Percentiles rank a stretch among this genome's conserved stretches.
These are phyloP conservation scores for Aphanomyces astaci DNA, from an alignment of 352 stramenopile genomes.

Conservation along the genomic window DNA sequence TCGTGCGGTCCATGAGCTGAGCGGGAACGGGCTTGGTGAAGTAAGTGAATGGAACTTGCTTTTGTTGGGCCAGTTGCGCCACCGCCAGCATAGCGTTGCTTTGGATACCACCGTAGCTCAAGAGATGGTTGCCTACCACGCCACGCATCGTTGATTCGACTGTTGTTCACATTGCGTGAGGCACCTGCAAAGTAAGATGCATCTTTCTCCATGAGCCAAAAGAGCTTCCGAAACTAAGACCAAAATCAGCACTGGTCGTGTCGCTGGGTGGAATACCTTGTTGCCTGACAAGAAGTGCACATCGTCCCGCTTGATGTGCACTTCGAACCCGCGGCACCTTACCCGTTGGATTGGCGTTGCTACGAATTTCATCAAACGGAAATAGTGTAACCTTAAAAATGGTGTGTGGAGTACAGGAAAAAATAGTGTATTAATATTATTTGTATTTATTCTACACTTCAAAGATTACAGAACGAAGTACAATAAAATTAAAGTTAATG, in stretches of 20 bases:
- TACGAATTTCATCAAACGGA: background rate
- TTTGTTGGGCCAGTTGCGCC: constrained; percentile 65
- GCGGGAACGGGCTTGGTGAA: constrained; percentile 28
- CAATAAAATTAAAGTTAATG: too few species aligned
- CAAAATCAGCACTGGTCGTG: background rate
- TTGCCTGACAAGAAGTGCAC: constrained; percentile 74
- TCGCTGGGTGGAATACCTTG: constrained; percentile 39
- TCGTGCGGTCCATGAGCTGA: background rate
- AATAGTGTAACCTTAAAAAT: background rate
- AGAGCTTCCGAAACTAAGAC: constrained; percentile 74
- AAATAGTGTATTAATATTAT: too few species aligned
- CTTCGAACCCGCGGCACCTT: constrained; percentile 48
- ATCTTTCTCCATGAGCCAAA: constrained; percentile 62
- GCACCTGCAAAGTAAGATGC: constrained; percentile 48
- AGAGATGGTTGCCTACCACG: constrained; percentile 37
- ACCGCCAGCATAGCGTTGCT: constrained; percentile 84
- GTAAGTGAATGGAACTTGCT: constrained; percentile 75
- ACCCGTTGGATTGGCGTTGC: constrained; percentile 48
- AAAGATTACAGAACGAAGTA: too few species aligned
- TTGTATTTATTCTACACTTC: too few species aligned
- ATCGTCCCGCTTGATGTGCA: constrained; percentile 83
- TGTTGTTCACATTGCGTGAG: background rate
- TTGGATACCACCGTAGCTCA: constrained; percentile 71
- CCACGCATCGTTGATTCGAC: background rate
- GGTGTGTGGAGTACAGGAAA: too few species aligned